phyloP scores from a whole-genome alignment of 352 stramenopile genomes.

The Globisporangium carolinianum region DNA sequence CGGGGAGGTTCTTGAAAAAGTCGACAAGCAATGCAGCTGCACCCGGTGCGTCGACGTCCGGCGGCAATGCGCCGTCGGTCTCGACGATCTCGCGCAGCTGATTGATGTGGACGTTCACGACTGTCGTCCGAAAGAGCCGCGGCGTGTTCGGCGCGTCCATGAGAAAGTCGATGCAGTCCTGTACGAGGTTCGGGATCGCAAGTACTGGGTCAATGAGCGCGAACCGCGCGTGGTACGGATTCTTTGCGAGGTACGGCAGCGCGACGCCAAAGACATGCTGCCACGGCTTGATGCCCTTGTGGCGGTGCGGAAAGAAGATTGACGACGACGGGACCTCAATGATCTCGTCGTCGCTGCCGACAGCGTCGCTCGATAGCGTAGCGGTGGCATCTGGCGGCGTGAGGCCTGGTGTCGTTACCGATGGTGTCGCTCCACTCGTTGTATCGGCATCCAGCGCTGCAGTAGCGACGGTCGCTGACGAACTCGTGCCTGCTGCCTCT shows the following conservation, averaged over 20 bases:
- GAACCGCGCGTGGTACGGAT: constrained; percentile 74
- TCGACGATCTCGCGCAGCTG: constrained; percentile 73
- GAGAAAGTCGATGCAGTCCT: constrained; percentile 71
- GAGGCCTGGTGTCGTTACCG: constrained; percentile 3
- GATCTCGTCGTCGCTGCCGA: constrained; percentile 22
- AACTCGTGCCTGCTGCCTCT: no score
- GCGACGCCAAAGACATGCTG: constrained; percentile 78
- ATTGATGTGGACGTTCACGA: constrained; percentile 61
- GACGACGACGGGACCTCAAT: constrained; percentile 31
- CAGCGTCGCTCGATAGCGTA: not conserved
- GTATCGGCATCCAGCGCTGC: constrained; percentile 17
- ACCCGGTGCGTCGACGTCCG: constrained; percentile 54
- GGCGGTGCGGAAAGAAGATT: constrained; percentile 56
- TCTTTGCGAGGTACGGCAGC: constrained; percentile 65
- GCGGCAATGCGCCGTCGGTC: constrained; percentile 47
- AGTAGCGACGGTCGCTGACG: not conserved
- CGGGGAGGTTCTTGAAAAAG: constrained; percentile 72
- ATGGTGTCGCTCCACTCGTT: constrained; percentile 9
- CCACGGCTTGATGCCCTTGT: constrained; percentile 77
- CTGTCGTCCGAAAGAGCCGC: constrained; percentile 73
- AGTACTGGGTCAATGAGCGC: constrained; percentile 70
- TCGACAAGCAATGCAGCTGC: constrained; percentile 68
- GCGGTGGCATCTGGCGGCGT: not conserved
- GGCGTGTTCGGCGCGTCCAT: constrained; percentile 52
- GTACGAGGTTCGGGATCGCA: constrained; percentile 67